Evolutionary conservation across 345 rosid genomes (phyloP), one percentile per base, ranked within the genome.

Genomic region (Hypericum perforatum): DNA sequence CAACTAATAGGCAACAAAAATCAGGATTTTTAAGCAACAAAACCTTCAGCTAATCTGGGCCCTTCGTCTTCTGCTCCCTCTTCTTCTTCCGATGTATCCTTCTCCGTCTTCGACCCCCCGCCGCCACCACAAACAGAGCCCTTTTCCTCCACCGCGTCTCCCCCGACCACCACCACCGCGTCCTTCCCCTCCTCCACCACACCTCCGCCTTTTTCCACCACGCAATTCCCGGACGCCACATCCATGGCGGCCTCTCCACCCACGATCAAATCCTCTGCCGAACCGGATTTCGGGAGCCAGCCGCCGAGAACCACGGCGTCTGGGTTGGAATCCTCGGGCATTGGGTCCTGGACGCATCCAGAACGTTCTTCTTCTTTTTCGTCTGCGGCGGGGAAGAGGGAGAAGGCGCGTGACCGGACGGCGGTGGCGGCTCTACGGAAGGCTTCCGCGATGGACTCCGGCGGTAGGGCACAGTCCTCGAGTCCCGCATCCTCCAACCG

Each of bases 391-490:
- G 62, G 0, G 9, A 58, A 41, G 69, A 81, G 16, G n/a, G 79
- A 66, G 53, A 74, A 44, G 29, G 84, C 79, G 22, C 80, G 75
- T 0, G 83, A 80, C 16, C 74, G 74, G 9, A 78, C 78, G 5
- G 82, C 70, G 9, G 80, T 52, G 11, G 84, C 91, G 0, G 88
- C 95, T 65, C 69, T 81, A 13, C 74, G 68, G 68, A 86, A 81
- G 51, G 91, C 86, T 65, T 82, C 84, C 11, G 66, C 74, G 55
- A 78, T 85, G 56, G 82, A 68, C 0, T 82, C 90, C 3, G 78
- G 78, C 2, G 84, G 85, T 1, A 82, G 61, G 37, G 95, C 87
- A 53, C 85, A 82, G 61, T 86, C 85, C 51, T 81, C 88, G 43
- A 86, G 81, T 7, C 95, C 84, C 10, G 88, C 88, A 41, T 86